phyloP scores from a whole-genome alignment of 1,139 yeast genomes.

The Tardiomyces blankii region DNA sequence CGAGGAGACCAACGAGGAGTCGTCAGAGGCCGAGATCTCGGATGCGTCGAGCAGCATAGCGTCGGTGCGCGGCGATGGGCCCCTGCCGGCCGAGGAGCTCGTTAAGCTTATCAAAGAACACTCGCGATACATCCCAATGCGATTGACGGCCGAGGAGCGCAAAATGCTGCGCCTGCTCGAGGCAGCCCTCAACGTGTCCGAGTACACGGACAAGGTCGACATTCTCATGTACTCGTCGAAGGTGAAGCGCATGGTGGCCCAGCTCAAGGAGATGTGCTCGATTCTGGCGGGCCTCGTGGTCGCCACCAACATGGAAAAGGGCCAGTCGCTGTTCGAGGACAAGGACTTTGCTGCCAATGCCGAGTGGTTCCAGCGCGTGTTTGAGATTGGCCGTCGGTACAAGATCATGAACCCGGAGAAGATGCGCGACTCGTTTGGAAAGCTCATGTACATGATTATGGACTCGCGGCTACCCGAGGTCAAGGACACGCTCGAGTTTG shows the following conservation, averaged over 20 bases:
- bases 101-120: slow-evolving; percentile 34
- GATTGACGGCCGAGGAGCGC: slow-evolving; percentile 55
- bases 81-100: slow-evolving; percentile 10
- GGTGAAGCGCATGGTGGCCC: slow-evolving; percentile 54
- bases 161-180: slow-evolving; percentile 49
- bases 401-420: slow-evolving; percentile 72
- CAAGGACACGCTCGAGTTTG: slow-evolving; percentile 56
- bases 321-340: slow-evolving; percentile 48
- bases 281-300: slow-evolving; percentile 63
- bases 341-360: slow-evolving; percentile 56
- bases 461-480: slow-evolving; percentile 64
- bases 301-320: slow-evolving; percentile 57
- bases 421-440: slow-evolving; percentile 66
- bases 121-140: slow-evolving; percentile 48
- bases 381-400: slow-evolving; percentile 67
- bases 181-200: slow-evolving; percentile 64
- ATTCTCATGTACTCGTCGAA: slow-evolving; percentile 51
- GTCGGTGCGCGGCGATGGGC: slow-evolving; percentile 6
- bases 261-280: slow-evolving; percentile 61
- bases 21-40: slow-evolving; percentile 4
- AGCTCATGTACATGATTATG: slow-evolving; percentile 70
- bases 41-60: slow-evolving; percentile 10
- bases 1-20: slow-evolving; percentile 4
- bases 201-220: slow-evolving; percentile 66
- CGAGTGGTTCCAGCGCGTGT: slow-evolving; percentile 53